These are phyloP conservation scores for Penicillium hordei DNA, from an alignment of 2,329 filamentous ascomycete species.

Conservation along the genomic window DNA sequence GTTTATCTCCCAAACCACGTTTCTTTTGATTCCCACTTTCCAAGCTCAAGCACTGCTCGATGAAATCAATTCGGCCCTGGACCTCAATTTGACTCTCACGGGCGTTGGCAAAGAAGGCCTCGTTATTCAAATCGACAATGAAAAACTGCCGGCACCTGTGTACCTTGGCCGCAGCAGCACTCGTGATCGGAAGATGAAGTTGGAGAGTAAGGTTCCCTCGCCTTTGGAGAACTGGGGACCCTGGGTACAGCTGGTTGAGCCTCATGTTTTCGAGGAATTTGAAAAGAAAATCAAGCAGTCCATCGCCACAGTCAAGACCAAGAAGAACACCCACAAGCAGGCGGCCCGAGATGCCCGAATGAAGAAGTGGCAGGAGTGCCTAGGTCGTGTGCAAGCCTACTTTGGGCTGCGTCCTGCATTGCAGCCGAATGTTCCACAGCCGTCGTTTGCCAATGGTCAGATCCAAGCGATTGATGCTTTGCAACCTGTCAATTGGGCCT, in stretches of 20 bases:
- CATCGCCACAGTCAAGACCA: slow-evolving; percentile 51
- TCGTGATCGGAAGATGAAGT: slow-evolving; percentile 41
- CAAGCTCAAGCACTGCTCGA: slow-evolving; percentile 67
- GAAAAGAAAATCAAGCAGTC: slow-evolving; percentile 54
- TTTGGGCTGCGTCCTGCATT: slow-evolving; percentile 59
- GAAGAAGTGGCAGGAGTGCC: slow-evolving; percentile 48
- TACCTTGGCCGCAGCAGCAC: slow-evolving; percentile 62
- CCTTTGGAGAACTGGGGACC: slow-evolving; percentile 8
- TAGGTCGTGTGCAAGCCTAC: slow-evolving; percentile 67
- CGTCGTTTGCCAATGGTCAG: slow-evolving; percentile 1
- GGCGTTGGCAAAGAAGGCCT: slow-evolving; percentile 56
- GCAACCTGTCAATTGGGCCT: slow-evolving; percentile 42
- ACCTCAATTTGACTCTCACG: slow-evolving; percentile 60
- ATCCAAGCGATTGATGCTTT: slow-evolving; percentile 45
- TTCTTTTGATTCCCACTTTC: slow-evolving; percentile 65
- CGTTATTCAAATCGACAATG: slow-evolving; percentile 60
- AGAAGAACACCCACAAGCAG: slow-evolving; percentile 52
- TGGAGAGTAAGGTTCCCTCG: slow-evolving; percentile 38
- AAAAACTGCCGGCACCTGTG: slow-evolving; percentile 63
- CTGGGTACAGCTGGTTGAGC: background rate
- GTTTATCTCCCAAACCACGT: slow-evolving; percentile 50
- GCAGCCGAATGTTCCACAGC: background rate
- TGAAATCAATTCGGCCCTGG: slow-evolving; percentile 59
- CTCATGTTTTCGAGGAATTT: slow-evolving; percentile 10
- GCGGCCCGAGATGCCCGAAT: slow-evolving; percentile 45